phyloP scores from a whole-genome alignment of 139 green algal genomes.

The Volvox africanus region DNA sequence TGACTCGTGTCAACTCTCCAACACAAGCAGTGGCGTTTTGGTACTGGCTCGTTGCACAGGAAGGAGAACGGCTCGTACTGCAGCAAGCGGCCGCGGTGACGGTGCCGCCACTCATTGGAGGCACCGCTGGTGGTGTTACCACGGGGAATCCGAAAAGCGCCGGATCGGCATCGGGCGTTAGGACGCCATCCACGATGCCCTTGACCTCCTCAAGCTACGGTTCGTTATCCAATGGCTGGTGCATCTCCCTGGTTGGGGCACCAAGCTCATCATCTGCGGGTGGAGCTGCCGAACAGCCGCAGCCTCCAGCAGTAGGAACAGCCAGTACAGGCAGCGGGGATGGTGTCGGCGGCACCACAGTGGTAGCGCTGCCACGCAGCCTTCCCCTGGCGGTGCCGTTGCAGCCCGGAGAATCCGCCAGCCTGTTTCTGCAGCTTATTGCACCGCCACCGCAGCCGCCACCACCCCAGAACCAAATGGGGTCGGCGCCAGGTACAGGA shows the following conservation, averaged over 20 bases:
- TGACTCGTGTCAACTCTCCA: no score
- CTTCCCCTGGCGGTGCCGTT: slow-evolving; percentile 50
- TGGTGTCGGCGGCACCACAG: neutral
- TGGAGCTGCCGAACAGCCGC: neutral
- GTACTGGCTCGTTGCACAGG: slow-evolving; percentile 2
- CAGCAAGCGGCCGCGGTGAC: slow-evolving; percentile 41
- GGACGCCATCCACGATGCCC: neutral
- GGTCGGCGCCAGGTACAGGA: neutral
- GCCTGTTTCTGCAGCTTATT: slow-evolving; percentile 50
- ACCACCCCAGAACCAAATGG: neutral
- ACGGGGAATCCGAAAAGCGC: neutral
- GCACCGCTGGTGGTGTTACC: neutral
- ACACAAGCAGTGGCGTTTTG: no score
- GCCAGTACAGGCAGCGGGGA: neutral
- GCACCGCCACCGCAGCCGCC: slow-evolving; percentile 36
- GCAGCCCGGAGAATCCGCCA: slow-evolving; percentile 50
- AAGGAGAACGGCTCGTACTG: slow-evolving; percentile 41
- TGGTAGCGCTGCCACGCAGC: neutral
- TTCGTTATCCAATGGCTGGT: slow-evolving; percentile 29
- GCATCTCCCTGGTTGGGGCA: slow-evolving; percentile 10
- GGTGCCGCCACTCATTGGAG: neutral
- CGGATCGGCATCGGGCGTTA: neutral
- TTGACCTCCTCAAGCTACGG: neutral
- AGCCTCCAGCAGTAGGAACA: no score
- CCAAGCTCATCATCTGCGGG: neutral